Conservation (phyloP, 345 rosid genomes). For the Raphanus raphanistrum region DNA sequence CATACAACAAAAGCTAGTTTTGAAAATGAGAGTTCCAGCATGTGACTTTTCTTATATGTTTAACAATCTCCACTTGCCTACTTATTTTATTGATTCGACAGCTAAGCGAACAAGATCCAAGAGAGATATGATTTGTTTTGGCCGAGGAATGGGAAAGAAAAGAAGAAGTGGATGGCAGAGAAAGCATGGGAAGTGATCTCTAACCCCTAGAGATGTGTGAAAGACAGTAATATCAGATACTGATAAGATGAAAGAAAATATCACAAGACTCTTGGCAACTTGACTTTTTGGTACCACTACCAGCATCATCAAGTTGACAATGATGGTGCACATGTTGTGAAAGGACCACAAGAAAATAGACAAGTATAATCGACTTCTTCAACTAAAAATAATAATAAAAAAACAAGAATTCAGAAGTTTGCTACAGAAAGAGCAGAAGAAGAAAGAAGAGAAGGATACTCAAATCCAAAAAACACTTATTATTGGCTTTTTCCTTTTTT, state of each 20-base stretch:
- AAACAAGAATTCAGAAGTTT: conserved; percentile 19
- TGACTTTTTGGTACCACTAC: conserved; percentile 18
- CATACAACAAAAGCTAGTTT: neutral
- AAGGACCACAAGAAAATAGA: conserved; percentile 11
- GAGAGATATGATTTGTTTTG: neutral
- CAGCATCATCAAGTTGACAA: conserved; percentile 20
- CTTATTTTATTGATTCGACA: neutral
- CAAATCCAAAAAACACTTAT: conserved; percentile 33
- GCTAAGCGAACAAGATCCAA: neutral
- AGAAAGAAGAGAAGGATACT: neutral
- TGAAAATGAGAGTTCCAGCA: neutral
- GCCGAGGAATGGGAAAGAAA: neutral
- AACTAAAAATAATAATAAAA: neutral
- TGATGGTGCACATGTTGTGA: conserved; percentile 6
- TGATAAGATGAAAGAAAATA: conserved; percentile 1
- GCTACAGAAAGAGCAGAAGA: conserved; percentile 1
- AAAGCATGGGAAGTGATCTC: conserved; percentile 15
- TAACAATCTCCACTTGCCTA: too few species aligned
- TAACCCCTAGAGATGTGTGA: conserved; percentile 10
- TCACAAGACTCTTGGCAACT: conserved; percentile 5
- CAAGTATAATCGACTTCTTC: too few species aligned
- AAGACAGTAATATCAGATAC: neutral
- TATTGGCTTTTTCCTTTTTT: neutral
- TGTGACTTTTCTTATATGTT: neutral
- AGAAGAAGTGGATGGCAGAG: neutral